A percentile compares a stretch with the other conserved stretches of the same genome.
Conservation (phyloP, 176 grass and related monocot species). For the Ensete ventricosum region DNA sequence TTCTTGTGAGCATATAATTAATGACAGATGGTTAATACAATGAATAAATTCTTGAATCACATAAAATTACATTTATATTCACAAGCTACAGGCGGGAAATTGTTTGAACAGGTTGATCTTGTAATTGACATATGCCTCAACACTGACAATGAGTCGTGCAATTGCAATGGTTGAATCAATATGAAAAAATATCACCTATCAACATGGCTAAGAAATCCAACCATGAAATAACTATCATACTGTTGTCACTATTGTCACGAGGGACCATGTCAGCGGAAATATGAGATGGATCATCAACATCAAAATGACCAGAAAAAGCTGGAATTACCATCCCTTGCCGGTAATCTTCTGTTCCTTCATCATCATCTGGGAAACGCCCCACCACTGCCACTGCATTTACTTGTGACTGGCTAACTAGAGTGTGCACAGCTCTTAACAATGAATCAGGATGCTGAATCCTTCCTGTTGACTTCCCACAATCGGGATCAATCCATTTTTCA, state of each 20-base stretch:
- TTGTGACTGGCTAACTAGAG: constrained; percentile 39
- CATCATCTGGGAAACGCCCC: constrained; percentile 77
- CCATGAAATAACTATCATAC: background rate
- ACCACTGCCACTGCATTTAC: constrained; percentile 84
- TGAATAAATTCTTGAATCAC: background rate
- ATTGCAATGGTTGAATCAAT: background rate
- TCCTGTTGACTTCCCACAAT: constrained; percentile 75
- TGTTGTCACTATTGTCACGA: no score
- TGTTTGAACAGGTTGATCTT: background rate
- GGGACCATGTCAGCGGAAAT: background rate
- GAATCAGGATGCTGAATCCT: constrained; percentile 58
- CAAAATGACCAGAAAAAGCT: constrained; percentile 1
- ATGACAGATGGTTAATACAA: background rate
- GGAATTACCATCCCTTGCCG: constrained; percentile 58
- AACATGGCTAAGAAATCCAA: background rate
- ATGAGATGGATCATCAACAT: background rate
- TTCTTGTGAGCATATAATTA: background rate
- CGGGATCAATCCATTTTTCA: constrained; percentile 70
- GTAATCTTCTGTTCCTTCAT: constrained; percentile 55
- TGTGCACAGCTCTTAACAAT: constrained; percentile 59
- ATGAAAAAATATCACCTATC: background rate
- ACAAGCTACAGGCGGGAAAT: background rate
- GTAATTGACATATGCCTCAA: background rate
- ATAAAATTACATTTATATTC: background rate
- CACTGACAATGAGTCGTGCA: background rate